A percentile compares a stretch with the other conserved stretches of the same genome.
Evolutionary conservation across 2,329 filamentous ascomycete genomes (phyloP).

Genomic region (Aspergillus intermedius): DNA sequence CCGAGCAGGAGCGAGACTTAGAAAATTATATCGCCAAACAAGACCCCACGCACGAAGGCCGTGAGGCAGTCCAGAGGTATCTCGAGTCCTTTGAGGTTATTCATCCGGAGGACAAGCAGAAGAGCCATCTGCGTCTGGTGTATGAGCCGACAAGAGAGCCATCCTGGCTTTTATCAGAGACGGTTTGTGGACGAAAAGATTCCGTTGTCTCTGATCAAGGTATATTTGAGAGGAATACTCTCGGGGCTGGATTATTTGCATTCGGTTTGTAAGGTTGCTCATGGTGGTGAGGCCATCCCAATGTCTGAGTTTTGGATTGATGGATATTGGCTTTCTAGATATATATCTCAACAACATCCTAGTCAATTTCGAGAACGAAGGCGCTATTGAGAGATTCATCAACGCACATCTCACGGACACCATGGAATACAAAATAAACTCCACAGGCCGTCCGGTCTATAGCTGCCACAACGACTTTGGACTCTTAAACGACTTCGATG

Average conservation of each 20-base stretch:
- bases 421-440: constrained; percentile 20
- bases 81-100: constrained; percentile 17
- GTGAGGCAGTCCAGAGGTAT: constrained; percentile 13
- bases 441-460: constrained; percentile 22
- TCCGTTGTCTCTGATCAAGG: constrained; percentile 23
- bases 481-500: constrained; percentile 6
- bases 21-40: constrained; percentile 21
- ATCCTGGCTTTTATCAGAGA: constrained; percentile 24
- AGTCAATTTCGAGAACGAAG: constrained; percentile 18
- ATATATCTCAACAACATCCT: constrained; percentile 39
- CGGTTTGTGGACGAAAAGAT: constrained; percentile 21
- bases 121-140: constrained; percentile 28
- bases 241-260: constrained; percentile 38
- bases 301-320: not conserved
- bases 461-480: constrained; percentile 24
- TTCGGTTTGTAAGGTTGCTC: constrained; percentile 32
- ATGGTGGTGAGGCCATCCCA: constrained; percentile 25
- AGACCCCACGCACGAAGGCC: constrained; percentile 19
- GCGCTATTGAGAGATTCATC: constrained; percentile 9
- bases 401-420: constrained; percentile 13
- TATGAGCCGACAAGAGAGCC: constrained; percentile 33
- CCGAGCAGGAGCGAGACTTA: constrained; percentile 20
- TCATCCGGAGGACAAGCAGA: constrained; percentile 14
- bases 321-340: constrained; percentile 15
- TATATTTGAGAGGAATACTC: constrained; percentile 30